Base-by-base conservation (phyloP, 768 basidiomycete genomes). In the Coprinellus aureogranulatus region DNA sequence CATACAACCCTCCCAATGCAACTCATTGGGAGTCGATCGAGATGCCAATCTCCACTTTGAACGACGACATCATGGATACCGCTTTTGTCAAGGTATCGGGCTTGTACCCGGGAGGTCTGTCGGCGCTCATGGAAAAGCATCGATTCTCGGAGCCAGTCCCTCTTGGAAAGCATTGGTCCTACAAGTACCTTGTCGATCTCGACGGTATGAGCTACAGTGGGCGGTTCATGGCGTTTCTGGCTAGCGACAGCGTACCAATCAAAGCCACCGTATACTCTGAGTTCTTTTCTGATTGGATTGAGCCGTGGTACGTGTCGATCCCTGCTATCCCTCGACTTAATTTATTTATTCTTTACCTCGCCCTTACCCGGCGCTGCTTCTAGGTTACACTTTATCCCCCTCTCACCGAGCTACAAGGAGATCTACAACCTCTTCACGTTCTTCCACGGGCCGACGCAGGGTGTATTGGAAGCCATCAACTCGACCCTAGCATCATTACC, bases 131-230 rank as follows among this genome's bases (percentile, higher is more conserved):
- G 59, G 70, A 76, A 58, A 74, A 80, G 27, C 85, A 89, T 67
- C 80, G 88, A 44, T 87, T 91, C 63, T 83, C 81, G 9, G 84
- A 90, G 50, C 78, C 89, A 1, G 92, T 91, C 1, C 88, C 89
- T 2, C 75, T 98, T 1, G 92, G 92, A 6, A 81, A 86, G 55
- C 89, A 94, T 65, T 98, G 95, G 95, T 78, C 86, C 57, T 92
- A 94, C 77, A 96, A 97, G 75, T 93, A 95, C 66, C 78, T 96
- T 31, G 73, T 95, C 60, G 95, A 98, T 71, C 72, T 98, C 56
- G 95, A 97, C 66, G 95, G 96, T 18, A 95, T 94, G 91, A 89
- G 91, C 22, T 98, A 98, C 70, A 93, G 89, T 23, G 95, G 88
- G 2, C 81, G 93, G 11, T 94, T 97, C 69, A 85, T 93, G 80